Base-by-base conservation (phyloP, 2,329 filamentous ascomycete species). In the Fusarium dlaminii region DNA sequence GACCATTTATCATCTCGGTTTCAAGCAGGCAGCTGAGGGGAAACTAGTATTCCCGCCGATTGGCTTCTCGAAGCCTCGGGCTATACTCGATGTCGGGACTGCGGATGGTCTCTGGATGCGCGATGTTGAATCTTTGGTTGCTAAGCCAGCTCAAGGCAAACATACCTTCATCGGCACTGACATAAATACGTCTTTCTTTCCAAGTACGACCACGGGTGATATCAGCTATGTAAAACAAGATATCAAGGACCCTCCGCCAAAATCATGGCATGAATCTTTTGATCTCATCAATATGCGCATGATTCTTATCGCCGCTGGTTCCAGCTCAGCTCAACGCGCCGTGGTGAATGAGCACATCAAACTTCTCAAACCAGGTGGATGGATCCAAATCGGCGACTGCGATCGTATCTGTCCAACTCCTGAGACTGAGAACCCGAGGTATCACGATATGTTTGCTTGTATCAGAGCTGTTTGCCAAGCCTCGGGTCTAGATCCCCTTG, bases 61-160 rank as follows among this genome's bases (percentile, higher is more conserved):
- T 24, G 56, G 63, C 8, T 68, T 68, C 37, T 32, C 36, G 0
- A 39, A 17, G 3, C 42, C 48, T 9, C 48, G 37, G 22, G 36
- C 37, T 32, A 12, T 63, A 14, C 37, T 68, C 1, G 66, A 68
- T 22, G 37, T 68, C 1, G 64, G 66, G 8, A 56, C 64, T 8
- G 64, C 64, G 3, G 66, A 68, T 27, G 66, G 66, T 18, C 9
- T 68, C 1, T 68, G 66, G 66, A 68, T 68, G 42, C 56, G 66
- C 4, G 66, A 68, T 2, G 64, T 68, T 6, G 48, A 36, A 5
- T 56, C 42, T 0, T 49, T 27, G 1, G 34, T 55, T 20, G 11
- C 17, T 0, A 22, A 7, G 6, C 40, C 32, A 20, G 9, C 11
- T 6, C 20, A 52, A 3, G 29, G 15, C 1, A 24, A 68, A 13